Evolutionary conservation across 2,329 filamentous ascomycete genomes (phyloP).

Genomic region (Fusarium concolor): DNA sequence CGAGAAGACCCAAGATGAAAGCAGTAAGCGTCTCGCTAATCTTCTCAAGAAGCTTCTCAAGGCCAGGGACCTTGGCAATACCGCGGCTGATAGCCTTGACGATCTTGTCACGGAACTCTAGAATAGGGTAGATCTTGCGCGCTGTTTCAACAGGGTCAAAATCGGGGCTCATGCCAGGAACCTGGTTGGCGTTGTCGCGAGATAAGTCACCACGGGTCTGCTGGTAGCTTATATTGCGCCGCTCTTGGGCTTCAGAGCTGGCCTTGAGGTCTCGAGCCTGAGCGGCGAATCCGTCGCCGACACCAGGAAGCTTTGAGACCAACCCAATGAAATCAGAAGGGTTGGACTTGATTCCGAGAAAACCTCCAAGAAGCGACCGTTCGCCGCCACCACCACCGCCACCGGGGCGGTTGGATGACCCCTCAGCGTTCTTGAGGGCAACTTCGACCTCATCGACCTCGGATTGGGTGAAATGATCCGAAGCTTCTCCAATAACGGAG

Average conservation of each 20-base stretch:
- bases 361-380: constrained; percentile 53
- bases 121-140: constrained; percentile 90
- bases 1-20: constrained; percentile 89
- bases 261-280: constrained; percentile 74
- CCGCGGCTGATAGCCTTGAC: constrained; percentile 86
- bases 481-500: constrained; percentile 80
- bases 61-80: constrained; percentile 90
- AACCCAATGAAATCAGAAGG: constrained; percentile 75
- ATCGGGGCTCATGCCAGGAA: constrained; percentile 79
- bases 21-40: constrained; percentile 93
- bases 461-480: constrained; percentile 85
- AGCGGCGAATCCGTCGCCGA: constrained; percentile 72
- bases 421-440: constrained; percentile 76
- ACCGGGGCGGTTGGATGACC: constrained; percentile 53
- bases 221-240: constrained; percentile 59
- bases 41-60: constrained; percentile 90
- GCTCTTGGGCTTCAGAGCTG: constrained; percentile 72
- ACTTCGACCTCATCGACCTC: constrained; percentile 85
- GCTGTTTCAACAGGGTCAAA: constrained; percentile 84
- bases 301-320: constrained; percentile 78
- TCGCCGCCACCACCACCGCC: constrained; percentile 50
- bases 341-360: constrained; percentile 55
- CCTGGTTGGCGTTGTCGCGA: constrained; percentile 65
- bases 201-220: constrained; percentile 51
- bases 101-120: constrained; percentile 93